Percentiles rank a stretch among this genome's conserved stretches.
phyloP scores from a whole-genome alignment of 2,329 filamentous ascomycete species.

The Aschersonia sp. region DNA sequence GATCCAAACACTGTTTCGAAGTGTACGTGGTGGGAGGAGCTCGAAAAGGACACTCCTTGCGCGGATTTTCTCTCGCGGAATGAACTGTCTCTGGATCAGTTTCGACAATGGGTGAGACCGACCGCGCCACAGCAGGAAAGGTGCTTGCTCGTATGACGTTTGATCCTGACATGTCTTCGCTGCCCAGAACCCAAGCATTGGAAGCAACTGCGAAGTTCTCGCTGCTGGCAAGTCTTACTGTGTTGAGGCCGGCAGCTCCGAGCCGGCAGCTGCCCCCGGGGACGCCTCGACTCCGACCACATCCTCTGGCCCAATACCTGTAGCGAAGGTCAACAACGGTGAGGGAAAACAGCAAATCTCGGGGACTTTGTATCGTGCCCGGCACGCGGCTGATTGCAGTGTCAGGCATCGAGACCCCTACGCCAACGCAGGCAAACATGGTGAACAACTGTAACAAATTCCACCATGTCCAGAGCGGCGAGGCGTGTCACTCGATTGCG shows the following conservation, averaged over 20 bases:
- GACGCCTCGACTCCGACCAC: background rate
- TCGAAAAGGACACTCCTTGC: background rate
- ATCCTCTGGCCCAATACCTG: background rate
- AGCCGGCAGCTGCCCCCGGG: background rate
- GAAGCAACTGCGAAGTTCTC: background rate
- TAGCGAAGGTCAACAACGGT: background rate
- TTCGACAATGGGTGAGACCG: background rate
- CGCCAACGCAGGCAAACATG: constrained; percentile 14
- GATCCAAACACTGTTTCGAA: background rate
- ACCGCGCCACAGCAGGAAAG: background rate
- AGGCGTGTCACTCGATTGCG: constrained; percentile 12
- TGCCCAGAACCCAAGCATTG: background rate
- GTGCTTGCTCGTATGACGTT: no score
- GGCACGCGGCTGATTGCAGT: no score
- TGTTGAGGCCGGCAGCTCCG: background rate
- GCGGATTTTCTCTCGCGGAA: background rate
- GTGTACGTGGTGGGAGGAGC: background rate
- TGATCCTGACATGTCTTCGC: background rate
- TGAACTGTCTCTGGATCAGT: background rate
- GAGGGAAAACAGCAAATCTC: background rate
- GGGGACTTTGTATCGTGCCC: background rate
- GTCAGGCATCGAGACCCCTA: background rate
- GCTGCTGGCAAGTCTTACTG: background rate
- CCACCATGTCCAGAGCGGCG: constrained; percentile 8
- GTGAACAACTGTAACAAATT: constrained; percentile 15